Conservation (phyloP, 202 grass and related monocot genomes). For the Zoysia matrella region DNA sequence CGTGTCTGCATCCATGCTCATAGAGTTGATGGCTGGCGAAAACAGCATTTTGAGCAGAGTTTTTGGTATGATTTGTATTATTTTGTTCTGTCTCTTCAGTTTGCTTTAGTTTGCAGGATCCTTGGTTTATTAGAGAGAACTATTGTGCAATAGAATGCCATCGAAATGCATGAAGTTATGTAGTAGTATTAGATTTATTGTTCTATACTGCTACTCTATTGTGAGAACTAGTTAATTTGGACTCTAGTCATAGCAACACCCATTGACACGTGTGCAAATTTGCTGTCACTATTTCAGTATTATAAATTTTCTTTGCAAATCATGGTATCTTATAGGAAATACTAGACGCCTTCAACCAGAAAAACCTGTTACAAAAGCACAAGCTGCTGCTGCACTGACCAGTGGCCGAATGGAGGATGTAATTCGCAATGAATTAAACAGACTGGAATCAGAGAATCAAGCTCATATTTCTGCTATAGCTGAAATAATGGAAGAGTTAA, state of each 20-base stretch:
- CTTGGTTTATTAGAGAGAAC: not conserved
- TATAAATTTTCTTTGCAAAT: conserved; percentile 32
- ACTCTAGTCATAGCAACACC: not conserved
- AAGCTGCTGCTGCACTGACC: conserved; percentile 30
- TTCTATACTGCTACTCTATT: not conserved
- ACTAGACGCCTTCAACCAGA: conserved; percentile 86
- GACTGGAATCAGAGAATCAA: conserved; percentile 68
- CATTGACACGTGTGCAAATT: not conserved
- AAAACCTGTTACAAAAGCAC: conserved; percentile 85
- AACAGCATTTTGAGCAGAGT: conserved; percentile 75
- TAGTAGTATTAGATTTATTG: not conserved
- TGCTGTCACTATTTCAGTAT: not conserved
- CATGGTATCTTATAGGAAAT: conserved; percentile 67
- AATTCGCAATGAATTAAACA: conserved; percentile 69
- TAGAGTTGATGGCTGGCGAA: conserved; percentile 29
- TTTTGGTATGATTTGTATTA: conserved; percentile 74
- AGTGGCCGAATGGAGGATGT: conserved; percentile 80
- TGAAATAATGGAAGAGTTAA: conserved; percentile 84
- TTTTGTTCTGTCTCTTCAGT: conserved; percentile 15
- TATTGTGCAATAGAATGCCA: not conserved
- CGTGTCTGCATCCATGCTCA: conserved; percentile 64
- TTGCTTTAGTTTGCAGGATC: not conserved
- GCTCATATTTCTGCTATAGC: conserved; percentile 64
- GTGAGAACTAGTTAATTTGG: conserved; percentile 1
- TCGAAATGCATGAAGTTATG: conserved; percentile 3